Base-by-base conservation (phyloP, 108 stramenopile species). In the Stephanodiscus minutulus region DNA sequence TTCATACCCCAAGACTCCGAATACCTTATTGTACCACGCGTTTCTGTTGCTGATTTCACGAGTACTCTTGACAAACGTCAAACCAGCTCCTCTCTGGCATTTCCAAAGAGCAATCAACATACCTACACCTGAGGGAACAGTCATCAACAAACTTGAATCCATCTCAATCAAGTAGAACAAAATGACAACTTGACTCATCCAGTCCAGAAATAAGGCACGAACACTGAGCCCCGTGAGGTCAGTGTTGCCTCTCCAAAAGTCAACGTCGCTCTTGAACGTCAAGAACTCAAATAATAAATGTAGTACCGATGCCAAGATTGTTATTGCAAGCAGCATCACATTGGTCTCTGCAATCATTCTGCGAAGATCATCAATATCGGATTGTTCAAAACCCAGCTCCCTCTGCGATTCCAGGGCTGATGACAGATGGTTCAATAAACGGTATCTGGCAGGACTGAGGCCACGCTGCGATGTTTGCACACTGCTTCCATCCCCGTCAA, bases 281-380 rank as follows among this genome's bases (percentile, higher is more conserved):
- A 98, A 68, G 68, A 96, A 94, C 70, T 97, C 97, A 81, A 98
- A 98, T 13, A 98, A 74, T 11, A 98, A 82, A 70, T 98, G 97
- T 49, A 98, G 74, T 13, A 87, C 87, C 37, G 91, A 90, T n/a
- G 94, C 96, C 65, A 98, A 61, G 10, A 96, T 77, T n/a, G 97
- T 98, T 13, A 96, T 79, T 5, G 64, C 83, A 49, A 98, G 81
- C n/a, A 98, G 68, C 41, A 88, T 90, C 9, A 96, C 87, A 64
- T 89, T 86, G 46, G 88, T 98, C 65, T 92, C 91, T 5, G 85
- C 83, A 57, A 92, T 85, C 49, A 91, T 50, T 12, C 91, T 70
- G 43, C 87, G 61, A 44, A 91, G 28, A 66, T 98, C 97, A 61
- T 98, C 97, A 68, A 98, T 93, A 76, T 98, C 97, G 27, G 84